Base-by-base conservation (phyloP, 257 asterid species). In the Solanum clarkiae region DNA sequence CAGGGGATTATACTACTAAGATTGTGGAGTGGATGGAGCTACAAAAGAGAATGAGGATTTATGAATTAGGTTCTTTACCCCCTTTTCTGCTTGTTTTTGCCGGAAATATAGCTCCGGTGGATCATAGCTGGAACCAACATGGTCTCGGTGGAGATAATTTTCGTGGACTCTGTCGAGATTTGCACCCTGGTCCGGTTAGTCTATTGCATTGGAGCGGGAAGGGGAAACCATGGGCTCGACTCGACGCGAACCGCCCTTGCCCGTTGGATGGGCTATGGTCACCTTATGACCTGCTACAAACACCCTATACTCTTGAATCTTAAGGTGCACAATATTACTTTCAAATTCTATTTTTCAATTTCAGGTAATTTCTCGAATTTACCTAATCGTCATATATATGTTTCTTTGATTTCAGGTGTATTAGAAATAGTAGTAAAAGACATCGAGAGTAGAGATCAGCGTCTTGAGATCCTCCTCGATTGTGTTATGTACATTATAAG, bases 11-110 rank as follows among this genome's bases (percentile, higher is more conserved):
- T 62, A 96, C 99, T 8, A 90, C 90, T 0, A 92, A 88, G 91
- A 92, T 96, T 18, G 94, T 91, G 0, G 98, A 96, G 26, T 96
- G 99, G 98, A 96, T 96, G 99, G 98, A 96, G 92, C 90, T 96
- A 8, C 99, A 96, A 84, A 96, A 96, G 90, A 87, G 99, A 88
- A 92, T 96, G 88, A 87, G 99, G 93, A 96, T 96, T 13, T 96
- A 96, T 49, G 98, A 94, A 89, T 88, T 96, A 77, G 99, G 98
- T 1, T 96, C 99, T 0, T 75, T 96, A 86, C 99, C 99, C 17
- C 99, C 99, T 4, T 96, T 96, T 45, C 72, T 96, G 74, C 94
- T 96, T 0, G 98, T 95, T 6, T 96, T 96, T 84, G 97, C 97
- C 69, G 99, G 99, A 29, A 91, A 93, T 4, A 92, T 96, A 56